Evolutionary conservation across 2,329 filamentous ascomycete genomes (phyloP), one percentile per base, ranked within the genome.

Genomic region (Penicillium brevicompactum): DNA sequence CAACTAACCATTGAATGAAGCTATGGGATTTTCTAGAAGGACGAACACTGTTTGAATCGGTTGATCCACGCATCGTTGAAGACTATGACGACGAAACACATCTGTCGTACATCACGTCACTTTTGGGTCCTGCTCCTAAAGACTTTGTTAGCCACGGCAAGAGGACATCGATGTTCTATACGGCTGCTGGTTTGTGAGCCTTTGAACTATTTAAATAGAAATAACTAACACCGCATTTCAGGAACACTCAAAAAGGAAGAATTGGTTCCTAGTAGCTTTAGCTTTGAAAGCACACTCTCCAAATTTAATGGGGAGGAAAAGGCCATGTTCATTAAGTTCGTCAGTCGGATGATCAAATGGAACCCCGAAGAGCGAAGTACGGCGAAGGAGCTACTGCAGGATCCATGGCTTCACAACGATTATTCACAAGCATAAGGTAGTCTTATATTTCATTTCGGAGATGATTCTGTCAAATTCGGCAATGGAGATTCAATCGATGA

Each of bases 11-110:
- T 55, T 37, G 16, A 41, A 46, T 38, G 31, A 59, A 64, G 62
- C 51, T 71, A 54, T 72, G 64, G 69, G 68, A 72, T 61, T 16
- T 72, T 24, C 57, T 70, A 42, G 69, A 70, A 59, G 60, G 57
- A n/a, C 59, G 57, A 46, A 63, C 57, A 21, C 57, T 70, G 2
- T 72, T 71, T 52, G 57, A 65, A 46, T 51, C 55, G 30, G 63
- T 67, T 42, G 59, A 67, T 57, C 48, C 47, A 42, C 57, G 58
- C 8, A 44, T 40, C 37, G 61, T 63, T 10, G 57, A 65, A 30
- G 59, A 56, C n/a, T 72, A 74, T 53, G 60, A 63, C 41, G 58
- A 65, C 5, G 53, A 57, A 46, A 54, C 52, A 8, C 71, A 74
- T 61, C 57, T 75, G 40, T 67, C 66, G 30, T 49, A 70, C 34